Conservation (phyloP, 2,329 filamentous ascomycete genomes). For the Aphanocladium album region DNA sequence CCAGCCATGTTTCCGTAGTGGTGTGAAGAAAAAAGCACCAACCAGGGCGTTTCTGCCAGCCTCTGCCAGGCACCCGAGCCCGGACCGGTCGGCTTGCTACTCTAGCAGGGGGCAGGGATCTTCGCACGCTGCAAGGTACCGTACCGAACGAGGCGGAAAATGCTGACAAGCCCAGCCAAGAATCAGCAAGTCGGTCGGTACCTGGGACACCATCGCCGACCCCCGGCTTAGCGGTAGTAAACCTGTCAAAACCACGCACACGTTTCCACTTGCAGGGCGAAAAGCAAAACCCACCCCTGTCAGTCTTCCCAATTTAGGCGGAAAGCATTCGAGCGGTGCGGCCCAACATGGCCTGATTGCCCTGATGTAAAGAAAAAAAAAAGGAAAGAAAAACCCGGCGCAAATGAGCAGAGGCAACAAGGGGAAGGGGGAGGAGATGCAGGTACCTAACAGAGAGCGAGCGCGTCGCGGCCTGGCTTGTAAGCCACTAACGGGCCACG, state of each 20-base stretch:
- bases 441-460: too few relatives aligned
- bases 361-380: neutral
- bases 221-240: neutral
- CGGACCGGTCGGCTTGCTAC: conserved; percentile 1
- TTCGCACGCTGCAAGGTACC: neutral
- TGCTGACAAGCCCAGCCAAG: neutral
- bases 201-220: neutral
- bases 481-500: neutral
- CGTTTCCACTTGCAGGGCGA: neutral
- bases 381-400: too few relatives aligned
- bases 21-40: neutral
- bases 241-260: neutral
- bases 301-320: too few relatives aligned
- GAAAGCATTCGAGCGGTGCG: too few relatives aligned
- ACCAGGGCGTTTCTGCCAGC: neutral
- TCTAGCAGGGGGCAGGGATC: neutral
- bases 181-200: too few relatives aligned
- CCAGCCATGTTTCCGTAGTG: neutral
- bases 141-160: too few relatives aligned
- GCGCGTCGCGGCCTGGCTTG: too few relatives aligned
- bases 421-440: neutral
- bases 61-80: conserved; percentile 1
- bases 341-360: neutral
- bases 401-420: neutral
- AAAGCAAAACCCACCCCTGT: neutral